Base-by-base conservation (phyloP, 371 early-diverging fungal species). In the Syncephalastrum contaminatum region DNA sequence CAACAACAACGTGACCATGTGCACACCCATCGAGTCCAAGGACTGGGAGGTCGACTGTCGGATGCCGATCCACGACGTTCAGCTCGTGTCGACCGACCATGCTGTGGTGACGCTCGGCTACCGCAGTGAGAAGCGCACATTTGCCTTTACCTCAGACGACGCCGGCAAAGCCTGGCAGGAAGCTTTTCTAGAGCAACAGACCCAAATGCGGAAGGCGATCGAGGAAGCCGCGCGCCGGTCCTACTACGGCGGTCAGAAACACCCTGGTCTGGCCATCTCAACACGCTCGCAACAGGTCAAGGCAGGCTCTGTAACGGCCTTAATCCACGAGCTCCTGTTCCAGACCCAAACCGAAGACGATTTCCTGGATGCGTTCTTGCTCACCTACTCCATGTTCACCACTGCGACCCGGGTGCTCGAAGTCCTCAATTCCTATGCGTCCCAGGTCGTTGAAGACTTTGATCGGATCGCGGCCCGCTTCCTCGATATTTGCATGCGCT, bases 321-420 rank as follows among this genome's bases (percentile, higher is more conserved):
- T 89, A 12, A 75, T 89, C 16, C 87, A 87, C 46, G 88, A 89
- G 56, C 60, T 90, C 40, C 50, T 91, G 4, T 80, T 72, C 50
- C 58, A 72, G 59, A 82, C 78, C 8, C 50, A 56, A 6, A 47
- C 12, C 12, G 18, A 51, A 3, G 64, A 62, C 0, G 47, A 51
- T 39, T 48, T 39, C 19, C 39, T 70, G 1, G 36, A 61, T 13
- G 66, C 80, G n/a, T 82, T 91, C 60, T 69, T 86, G 6, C 59
- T 79, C 13, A 85, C 85, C 0, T 89, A 84, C 50, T 63, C 77
- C 6, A 63, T 73, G 20, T 85, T 90, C 36, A 82, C 87, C 36
- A 75, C 80, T 2, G 63, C 75, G 0, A 51, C 62, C 21, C 69
- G 64, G 15, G 65, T 90, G 2, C 54, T 85, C 25, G 67, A 72